Evolutionary conservation across 129 eudicot species (phyloP).

Genomic region (Oenanthe sinensis): DNA sequence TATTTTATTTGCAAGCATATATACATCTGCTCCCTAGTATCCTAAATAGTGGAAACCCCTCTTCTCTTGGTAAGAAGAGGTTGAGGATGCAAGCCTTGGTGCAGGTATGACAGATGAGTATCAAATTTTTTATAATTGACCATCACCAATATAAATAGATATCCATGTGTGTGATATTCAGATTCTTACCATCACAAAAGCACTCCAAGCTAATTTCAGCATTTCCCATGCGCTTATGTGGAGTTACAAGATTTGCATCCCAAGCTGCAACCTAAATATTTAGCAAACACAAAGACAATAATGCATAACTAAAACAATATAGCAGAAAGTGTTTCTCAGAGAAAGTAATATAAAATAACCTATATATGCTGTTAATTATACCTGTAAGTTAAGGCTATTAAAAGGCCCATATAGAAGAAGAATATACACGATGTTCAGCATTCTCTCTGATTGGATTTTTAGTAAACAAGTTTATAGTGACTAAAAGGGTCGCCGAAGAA

Average conservation of each 20-base stretch:
- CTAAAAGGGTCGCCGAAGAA: background rate
- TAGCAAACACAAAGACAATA: conserved; percentile 11
- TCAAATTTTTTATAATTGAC: too few relatives aligned
- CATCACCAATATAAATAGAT: background rate
- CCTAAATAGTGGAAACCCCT: too few relatives aligned
- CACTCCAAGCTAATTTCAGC: conserved; percentile 48
- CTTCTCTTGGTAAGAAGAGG: too few relatives aligned
- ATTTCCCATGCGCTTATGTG: conserved; percentile 98
- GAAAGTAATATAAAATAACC: conserved; percentile 6
- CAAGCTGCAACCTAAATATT: conserved; percentile 79
- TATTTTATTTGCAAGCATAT: background rate
- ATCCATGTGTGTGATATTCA: conserved; percentile 2
- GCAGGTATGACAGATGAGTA: too few relatives aligned
- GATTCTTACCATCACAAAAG: conserved; percentile 71
- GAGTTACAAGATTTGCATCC: conserved; percentile 98
- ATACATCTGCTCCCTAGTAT: too few relatives aligned
- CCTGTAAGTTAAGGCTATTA: too few relatives aligned
- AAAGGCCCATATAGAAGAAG: too few relatives aligned
- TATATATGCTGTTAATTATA: too few relatives aligned
- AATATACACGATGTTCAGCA: too few relatives aligned
- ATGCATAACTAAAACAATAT: too few relatives aligned
- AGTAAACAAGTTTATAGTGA: background rate
- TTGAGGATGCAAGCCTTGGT: too few relatives aligned
- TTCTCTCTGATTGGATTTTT: background rate
- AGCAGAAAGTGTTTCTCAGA: background rate